These are phyloP conservation scores for Capronia coronata DNA, from an alignment of 2,329 filamentous ascomycete species.

Conservation along the genomic window DNA sequence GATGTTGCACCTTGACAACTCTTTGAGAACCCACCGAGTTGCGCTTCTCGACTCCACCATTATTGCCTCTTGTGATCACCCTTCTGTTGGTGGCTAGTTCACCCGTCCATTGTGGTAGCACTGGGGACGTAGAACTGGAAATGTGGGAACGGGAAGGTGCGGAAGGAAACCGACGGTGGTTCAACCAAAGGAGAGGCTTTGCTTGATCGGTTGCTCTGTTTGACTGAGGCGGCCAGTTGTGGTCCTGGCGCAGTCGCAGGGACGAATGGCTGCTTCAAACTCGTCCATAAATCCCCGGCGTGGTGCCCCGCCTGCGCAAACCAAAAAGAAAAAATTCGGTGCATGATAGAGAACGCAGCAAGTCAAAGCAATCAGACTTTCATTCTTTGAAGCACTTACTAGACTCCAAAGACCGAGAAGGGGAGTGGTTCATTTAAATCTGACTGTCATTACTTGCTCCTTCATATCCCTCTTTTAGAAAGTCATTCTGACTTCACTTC, in stretches of 20 bases:
- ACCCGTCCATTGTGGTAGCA: not conserved
- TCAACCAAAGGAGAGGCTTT: not conserved
- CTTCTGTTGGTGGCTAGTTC: too few relatives aligned
- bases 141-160: slow-evolving; percentile 1
- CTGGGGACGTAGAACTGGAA: too few relatives aligned
- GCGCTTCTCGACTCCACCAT: too few relatives aligned
- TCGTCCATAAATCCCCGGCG: not conserved
- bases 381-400: slow-evolving; percentile 3
- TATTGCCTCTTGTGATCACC: too few relatives aligned
- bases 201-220: not conserved
- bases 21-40: too few relatives aligned
- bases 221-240: slow-evolving; percentile 3
- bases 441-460: not conserved
- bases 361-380: not conserved
- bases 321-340: slow-evolving; percentile 3
- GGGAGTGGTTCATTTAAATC: not conserved
- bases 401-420: not conserved
- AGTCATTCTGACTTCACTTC: slow-evolving; percentile 1
- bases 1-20: too few relatives aligned
- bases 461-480: not conserved
- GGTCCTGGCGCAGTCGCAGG: not conserved
- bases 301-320: slow-evolving; percentile 1
- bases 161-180: not conserved
- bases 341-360: not conserved
- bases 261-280: slow-evolving; percentile 1